These are phyloP conservation scores for Gossypium stocksii DNA, from an alignment of 345 rosid genomes.

Conservation along the genomic window DNA sequence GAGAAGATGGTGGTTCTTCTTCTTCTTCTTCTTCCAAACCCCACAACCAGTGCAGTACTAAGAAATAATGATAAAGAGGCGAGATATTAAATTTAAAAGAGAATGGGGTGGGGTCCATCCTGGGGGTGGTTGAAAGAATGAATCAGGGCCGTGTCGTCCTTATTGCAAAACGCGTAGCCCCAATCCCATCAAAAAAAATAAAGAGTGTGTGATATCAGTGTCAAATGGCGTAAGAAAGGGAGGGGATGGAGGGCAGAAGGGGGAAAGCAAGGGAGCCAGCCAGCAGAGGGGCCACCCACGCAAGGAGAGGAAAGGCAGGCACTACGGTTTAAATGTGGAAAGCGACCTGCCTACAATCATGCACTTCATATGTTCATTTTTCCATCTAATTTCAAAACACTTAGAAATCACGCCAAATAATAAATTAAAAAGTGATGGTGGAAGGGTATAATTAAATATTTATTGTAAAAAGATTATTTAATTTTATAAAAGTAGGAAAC, in stretches of 20 bases:
- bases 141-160: background rate
- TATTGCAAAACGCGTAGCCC: background rate
- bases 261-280: background rate
- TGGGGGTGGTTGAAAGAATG: background rate
- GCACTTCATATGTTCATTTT: background rate
- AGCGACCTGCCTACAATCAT: conserved; percentile 22
- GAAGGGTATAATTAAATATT: no score
- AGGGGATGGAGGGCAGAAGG: background rate
- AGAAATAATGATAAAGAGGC: no score
- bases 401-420: no score
- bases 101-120: background rate
- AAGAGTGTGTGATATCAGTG: background rate
- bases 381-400: background rate
- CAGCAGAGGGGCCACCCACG: background rate
- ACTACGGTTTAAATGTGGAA: conserved; percentile 9
- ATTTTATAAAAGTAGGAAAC: background rate
- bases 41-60: background rate
- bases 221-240: background rate
- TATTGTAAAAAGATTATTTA: background rate
- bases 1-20: no score
- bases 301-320: background rate
- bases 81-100: background rate
- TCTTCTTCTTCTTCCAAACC: no score
- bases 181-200: background rate
- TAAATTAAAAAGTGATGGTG: no score